Evolutionary conservation across 257 asterid species (phyloP), one percentile per base, ranked within the genome.

Genomic region (Ocimum tenuiflorum): DNA sequence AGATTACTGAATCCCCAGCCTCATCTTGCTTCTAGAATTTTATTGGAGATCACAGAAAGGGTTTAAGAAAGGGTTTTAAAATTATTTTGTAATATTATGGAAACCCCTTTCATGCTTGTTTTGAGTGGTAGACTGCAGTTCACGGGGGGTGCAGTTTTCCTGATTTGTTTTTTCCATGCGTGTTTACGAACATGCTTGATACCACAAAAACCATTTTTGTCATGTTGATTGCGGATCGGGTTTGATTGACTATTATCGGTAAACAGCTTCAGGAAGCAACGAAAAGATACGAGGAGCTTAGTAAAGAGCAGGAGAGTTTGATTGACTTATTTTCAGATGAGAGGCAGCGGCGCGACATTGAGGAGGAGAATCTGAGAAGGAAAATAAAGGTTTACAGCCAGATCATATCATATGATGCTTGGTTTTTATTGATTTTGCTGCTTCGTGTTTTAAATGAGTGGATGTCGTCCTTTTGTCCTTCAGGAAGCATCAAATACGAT

Each of bases 251-350:
- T 22, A 29, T 66, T 58, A 31, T 52, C 14, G 68, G 62, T 51
- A 59, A 46, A 61, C 89, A 92, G 99, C 77, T 92, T 48, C 39
- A 78, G 39, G 92, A 78, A 69, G 73, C 83, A 8, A 77, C 24
- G 2, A 57, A 10, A n/a, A 80, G 80, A 65, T 19, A 79, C 60
- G 86, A 81, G 76, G 90, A 85, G 71, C 80, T 78, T 41, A 68
- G 53, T 71, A 83, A 77, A 79, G 99, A 94, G 74, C 95, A 86
- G 77, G 97, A 83, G 52, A 78, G 73, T 70, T 70, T 94, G 35
- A 78, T 94, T 0, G 95, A 90, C 27, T 72, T 88, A 73, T 88
- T 94, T 76, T 73, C 97, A 3, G 97, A 94, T 76, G 99, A 94
- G 84, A 85, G 95, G 76, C 83, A 83, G 60, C 95, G 95, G 0